A percentile compares a stretch with the other conserved stretches of the same genome.
phyloP scores from a whole-genome alignment of 2,329 filamentous ascomycete genomes.

The Byssochlamys sp. region DNA sequence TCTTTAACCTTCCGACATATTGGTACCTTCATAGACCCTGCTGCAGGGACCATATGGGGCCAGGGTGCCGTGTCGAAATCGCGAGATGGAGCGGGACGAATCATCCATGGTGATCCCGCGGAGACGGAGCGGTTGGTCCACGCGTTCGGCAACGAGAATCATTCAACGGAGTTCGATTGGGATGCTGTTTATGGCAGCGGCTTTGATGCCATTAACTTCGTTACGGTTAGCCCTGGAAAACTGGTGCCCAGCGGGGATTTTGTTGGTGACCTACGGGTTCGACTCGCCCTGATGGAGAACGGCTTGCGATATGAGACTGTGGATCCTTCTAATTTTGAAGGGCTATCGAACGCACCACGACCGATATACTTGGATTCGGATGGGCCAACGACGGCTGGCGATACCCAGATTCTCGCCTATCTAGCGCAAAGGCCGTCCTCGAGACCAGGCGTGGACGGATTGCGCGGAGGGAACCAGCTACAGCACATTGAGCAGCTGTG shows the following conservation, averaged over 20 bases:
- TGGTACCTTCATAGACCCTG: slow-evolving; percentile 65
- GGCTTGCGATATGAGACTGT: slow-evolving; percentile 26
- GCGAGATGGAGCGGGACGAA: slow-evolving; percentile 47
- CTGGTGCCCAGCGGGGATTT: slow-evolving; percentile 23
- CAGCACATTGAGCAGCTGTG: slow-evolving; percentile 21
- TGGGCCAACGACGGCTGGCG: slow-evolving; percentile 18
- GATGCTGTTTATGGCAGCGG: slow-evolving; percentile 63
- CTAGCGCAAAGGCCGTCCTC: slow-evolving; percentile 15
- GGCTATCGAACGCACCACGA: slow-evolving; percentile 2
- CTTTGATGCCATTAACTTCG: slow-evolving; percentile 61
- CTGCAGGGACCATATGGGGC: slow-evolving; percentile 70
- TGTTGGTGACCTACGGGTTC: slow-evolving; percentile 29
- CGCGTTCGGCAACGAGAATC: slow-evolving; percentile 81
- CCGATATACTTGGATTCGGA: slow-evolving; percentile 22
- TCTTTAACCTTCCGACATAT: slow-evolving; percentile 86
- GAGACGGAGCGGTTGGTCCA: slow-evolving; percentile 58
- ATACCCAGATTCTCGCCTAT: slow-evolving; percentile 22
- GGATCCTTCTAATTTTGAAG: not conserved
- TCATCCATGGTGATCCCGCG: slow-evolving; percentile 59
- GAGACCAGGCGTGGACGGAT: slow-evolving; percentile 17
- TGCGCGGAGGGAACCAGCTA: slow-evolving; percentile 20
- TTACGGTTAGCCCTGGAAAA: slow-evolving; percentile 24
- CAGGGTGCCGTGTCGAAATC: slow-evolving; percentile 71
- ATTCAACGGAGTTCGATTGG: slow-evolving; percentile 63
- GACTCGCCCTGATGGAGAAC: slow-evolving; percentile 30